Percentiles rank a stretch among this genome's conserved stretches.
Evolutionary conservation across 768 basidiomycete genomes (phyloP).

Genomic region (Inosperma sp.): DNA sequence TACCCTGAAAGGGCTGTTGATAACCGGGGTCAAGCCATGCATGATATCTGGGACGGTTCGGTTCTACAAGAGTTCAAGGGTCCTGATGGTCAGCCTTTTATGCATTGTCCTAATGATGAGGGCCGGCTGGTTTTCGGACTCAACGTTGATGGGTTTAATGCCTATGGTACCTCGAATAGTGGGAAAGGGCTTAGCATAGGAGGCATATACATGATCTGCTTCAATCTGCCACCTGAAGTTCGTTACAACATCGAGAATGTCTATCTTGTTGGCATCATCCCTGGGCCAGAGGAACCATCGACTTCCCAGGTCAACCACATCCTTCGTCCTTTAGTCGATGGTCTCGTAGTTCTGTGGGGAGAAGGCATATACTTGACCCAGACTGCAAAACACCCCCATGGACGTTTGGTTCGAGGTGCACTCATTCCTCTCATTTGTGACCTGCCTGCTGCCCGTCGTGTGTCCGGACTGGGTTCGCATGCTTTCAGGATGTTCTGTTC

Average conservation of each 20-base stretch:
- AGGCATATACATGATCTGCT: conserved; percentile 27
- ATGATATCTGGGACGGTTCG: background rate
- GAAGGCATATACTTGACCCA: conserved; percentile 22
- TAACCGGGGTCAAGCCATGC: background rate
- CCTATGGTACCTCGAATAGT: conserved; percentile 22
- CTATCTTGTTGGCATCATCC: conserved; percentile 34
- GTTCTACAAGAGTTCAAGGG: background rate
- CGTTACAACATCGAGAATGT: conserved; percentile 33
- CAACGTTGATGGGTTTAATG: conserved; percentile 31
- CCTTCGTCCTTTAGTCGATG: conserved; percentile 32
- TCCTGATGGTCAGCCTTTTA: conserved; percentile 3
- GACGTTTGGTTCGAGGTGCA: conserved; percentile 23
- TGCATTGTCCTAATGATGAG: conserved; percentile 7
- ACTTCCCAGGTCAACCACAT: conserved; percentile 32
- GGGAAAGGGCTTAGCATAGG: conserved; percentile 22
- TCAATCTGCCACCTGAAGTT: conserved; percentile 30
- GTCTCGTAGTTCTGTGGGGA: conserved; percentile 30
- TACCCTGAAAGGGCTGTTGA: background rate
- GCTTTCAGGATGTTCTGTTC: conserved; percentile 19
- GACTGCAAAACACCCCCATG: conserved; percentile 18
- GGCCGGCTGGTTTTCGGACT: conserved; percentile 24
- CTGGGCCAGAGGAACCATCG: conserved; percentile 34
- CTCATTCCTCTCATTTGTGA: conserved; percentile 32
- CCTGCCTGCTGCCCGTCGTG: conserved; percentile 26
- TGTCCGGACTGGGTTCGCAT: conserved; percentile 20